A percentile compares a stretch with the other conserved stretches of the same genome.
phyloP scores from a whole-genome alignment of 768 basidiomycete genomes.

The Tylopilus plumbeoviolaceoides region DNA sequence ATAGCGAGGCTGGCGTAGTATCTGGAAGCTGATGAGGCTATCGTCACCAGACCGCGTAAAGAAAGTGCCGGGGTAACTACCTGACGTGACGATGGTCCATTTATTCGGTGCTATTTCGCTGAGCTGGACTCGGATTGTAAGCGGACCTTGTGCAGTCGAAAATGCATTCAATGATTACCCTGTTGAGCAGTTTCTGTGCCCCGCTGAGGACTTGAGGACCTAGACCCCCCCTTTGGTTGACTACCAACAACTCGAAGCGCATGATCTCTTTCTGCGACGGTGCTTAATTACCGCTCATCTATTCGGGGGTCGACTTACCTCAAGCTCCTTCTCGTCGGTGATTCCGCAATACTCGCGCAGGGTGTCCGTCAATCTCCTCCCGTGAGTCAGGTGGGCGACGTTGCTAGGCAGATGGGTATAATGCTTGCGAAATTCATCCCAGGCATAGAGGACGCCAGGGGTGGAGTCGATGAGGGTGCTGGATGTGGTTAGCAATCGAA shows the following conservation, averaged over 20 bases:
- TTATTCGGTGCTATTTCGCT: slow-evolving; percentile 22
- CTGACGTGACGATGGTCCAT: slow-evolving; percentile 87
- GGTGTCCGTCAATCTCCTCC: slow-evolving; percentile 72
- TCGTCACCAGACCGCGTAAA: neutral
- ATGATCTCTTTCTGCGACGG: slow-evolving; percentile 55
- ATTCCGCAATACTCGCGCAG: slow-evolving; percentile 66
- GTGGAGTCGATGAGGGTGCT: slow-evolving; percentile 82
- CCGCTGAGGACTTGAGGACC: slow-evolving; percentile 68
- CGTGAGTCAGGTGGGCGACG: slow-evolving; percentile 64
- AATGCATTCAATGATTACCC: slow-evolving; percentile 35
- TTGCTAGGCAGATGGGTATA: slow-evolving; percentile 51
- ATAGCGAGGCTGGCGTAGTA: slow-evolving; percentile 69
- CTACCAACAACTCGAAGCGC: slow-evolving; percentile 76
- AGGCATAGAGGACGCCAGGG: slow-evolving; percentile 74
- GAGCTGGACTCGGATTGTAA: slow-evolving; percentile 17
- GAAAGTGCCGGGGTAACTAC: slow-evolving; percentile 25
- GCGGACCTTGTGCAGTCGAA: neutral
- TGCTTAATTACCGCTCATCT: neutral
- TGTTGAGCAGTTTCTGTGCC: slow-evolving; percentile 48
- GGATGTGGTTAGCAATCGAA: slow-evolving; percentile 7
- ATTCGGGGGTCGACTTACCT: slow-evolving; percentile 37
- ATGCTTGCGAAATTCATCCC: slow-evolving; percentile 64
- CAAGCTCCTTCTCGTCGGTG: slow-evolving; percentile 49
- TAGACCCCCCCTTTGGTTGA: slow-evolving; percentile 37
- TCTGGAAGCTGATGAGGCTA: slow-evolving; percentile 54